Evolutionary conservation across 768 basidiomycete genomes (phyloP).

Genomic region (Tulasnella sp.): DNA sequence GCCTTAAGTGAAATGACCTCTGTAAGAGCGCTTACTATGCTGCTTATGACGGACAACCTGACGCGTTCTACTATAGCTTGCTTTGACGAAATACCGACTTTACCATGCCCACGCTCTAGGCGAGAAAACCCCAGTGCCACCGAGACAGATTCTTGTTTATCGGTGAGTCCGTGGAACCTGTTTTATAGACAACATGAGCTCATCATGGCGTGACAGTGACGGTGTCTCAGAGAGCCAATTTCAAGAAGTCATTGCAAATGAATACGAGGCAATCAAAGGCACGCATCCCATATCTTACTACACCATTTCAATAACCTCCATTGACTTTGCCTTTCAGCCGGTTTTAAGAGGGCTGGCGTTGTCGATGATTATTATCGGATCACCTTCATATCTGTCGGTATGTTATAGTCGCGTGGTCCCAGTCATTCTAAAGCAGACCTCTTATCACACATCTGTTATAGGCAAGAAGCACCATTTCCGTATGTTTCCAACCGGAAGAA

Average conservation of each 20-base stretch:
- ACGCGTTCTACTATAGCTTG: background rate
- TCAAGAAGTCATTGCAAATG: slow-evolving; percentile 3
- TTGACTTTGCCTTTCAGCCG: too few species aligned
- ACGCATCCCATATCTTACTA: background rate
- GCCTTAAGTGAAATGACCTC: background rate
- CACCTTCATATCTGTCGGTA: slow-evolving; percentile 18
- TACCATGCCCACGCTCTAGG: background rate
- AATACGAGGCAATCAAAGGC: slow-evolving; percentile 14
- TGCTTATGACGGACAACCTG: background rate
- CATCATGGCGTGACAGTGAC: background rate
- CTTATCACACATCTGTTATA: background rate
- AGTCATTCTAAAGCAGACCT: background rate
- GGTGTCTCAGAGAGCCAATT: slow-evolving; percentile 19
- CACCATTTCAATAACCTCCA: too few species aligned
- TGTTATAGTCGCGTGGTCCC: background rate
- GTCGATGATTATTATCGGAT: background rate
- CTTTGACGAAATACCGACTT: background rate
- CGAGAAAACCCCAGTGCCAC: background rate
- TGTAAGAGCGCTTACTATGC: background rate
- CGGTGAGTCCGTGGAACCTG: background rate
- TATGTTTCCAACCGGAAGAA: slow-evolving; percentile 14
- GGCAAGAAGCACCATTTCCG: slow-evolving; percentile 17
- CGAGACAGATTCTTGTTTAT: slow-evolving; percentile 12
- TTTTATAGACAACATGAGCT: background rate
- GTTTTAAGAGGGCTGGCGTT: too few species aligned